Evolutionary conservation across 345 rosid genomes (phyloP), one percentile per base, ranked within the genome.

Genomic region (Dovyalis caffra): DNA sequence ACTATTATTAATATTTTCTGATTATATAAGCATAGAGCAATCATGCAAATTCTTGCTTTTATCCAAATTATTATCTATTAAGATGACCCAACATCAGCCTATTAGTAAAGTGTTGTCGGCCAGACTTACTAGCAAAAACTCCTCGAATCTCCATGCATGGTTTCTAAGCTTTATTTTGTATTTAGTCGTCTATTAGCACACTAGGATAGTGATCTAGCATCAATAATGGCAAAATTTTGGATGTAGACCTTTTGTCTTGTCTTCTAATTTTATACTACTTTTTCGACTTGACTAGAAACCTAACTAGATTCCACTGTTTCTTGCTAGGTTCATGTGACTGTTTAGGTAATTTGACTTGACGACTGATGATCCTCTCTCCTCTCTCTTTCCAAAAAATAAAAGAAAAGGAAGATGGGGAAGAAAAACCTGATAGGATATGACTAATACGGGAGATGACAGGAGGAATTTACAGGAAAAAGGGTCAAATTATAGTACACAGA

Each of bases 351-450:
- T 69, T 79, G 33, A 60, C 65, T 28, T n/a, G 63, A 53, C 29
- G 35, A 56, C 61, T 56, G 11, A n/a, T 53, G 60, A 56, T 70
- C 26, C 43, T 28, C 70, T 60, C 34, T 34, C 64, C 69, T 73
- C 63, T 76, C 49, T 70, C 69, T 56, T 53, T 0, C 12, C 12
- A n/a, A 2, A 53, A 53, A n/a, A 51, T 16, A 12, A 5, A 4
- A 43, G 45, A 3, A 53, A 35, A 35, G 1, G 8, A 35, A 35
- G 8, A 35, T 9, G 21, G 2, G 15, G 53, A 18, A 6, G 82
- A 40, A 73, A 77, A 74, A 78, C 72, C 81, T 76, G 67, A 69
- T 69, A 63, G 69, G 86, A 85, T 79, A 76, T 68, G 85, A 77
- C 85, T 72, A 71, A 78, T 74, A 73, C 81, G 79, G 77, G 78